phyloP scores from a whole-genome alignment of 805 yeast species.

The Cyberlindnera misumaiensis region DNA sequence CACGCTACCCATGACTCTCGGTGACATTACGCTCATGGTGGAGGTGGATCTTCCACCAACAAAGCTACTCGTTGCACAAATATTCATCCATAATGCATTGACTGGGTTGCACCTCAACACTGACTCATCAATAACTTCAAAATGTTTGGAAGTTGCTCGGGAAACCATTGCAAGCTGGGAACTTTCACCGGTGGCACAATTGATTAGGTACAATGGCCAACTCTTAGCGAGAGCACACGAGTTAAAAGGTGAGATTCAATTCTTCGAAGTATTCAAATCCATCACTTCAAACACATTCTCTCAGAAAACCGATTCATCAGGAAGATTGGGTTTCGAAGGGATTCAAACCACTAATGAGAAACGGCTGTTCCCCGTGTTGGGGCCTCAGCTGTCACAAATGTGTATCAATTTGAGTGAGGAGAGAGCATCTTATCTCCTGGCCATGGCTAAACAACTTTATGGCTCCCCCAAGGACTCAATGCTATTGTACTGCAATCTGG shows the following conservation, averaged over 20 bases:
- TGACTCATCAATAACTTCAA: too few species aligned
- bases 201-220: not conserved
- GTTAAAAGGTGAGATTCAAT: not conserved
- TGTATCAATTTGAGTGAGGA: not conserved
- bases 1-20: too few species aligned
- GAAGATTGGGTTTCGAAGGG: constrained; percentile 1
- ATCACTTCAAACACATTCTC: not conserved
- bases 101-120: too few species aligned
- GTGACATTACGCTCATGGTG: too few species aligned
- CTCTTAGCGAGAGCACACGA: not conserved
- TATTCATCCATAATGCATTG: too few species aligned
- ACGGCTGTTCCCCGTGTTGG: not conserved
- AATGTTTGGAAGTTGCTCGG: too few species aligned
- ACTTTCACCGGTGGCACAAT: too few species aligned
- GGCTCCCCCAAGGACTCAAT: constrained; percentile 13
- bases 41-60: too few species aligned
- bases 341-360: not conserved
- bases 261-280: not conserved
- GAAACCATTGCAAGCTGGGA: too few species aligned
- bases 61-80: too few species aligned
- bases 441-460: constrained; percentile 12
- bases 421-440: constrained; percentile 1
- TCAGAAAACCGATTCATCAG: not conserved
- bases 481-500: constrained; percentile 3
- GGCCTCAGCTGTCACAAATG: not conserved